These are phyloP conservation scores for Aspergillus alliaceus DNA, from an alignment of 2,329 filamentous ascomycete species.

Conservation along the genomic window DNA sequence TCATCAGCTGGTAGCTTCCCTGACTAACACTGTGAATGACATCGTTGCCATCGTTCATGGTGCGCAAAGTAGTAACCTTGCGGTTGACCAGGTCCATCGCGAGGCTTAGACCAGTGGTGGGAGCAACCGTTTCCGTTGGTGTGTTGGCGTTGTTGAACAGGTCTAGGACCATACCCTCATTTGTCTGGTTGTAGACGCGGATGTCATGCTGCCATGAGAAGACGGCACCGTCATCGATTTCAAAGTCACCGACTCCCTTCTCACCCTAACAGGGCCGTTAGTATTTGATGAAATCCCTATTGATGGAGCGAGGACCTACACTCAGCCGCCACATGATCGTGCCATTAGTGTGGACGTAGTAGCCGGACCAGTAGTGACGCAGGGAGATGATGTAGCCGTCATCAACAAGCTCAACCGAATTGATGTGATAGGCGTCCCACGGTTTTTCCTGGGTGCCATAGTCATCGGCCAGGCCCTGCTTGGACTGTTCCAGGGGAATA, in stretches of 20 bases:
- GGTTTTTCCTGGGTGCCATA: conserved; percentile 23
- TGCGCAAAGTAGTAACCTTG: conserved; percentile 22
- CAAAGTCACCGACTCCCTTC: conserved; percentile 26
- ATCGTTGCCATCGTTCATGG: conserved; percentile 22
- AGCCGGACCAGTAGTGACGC: conserved; percentile 37
- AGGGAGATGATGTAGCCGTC: conserved; percentile 37
- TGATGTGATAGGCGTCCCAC: conserved; percentile 40
- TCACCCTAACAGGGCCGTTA: conserved; percentile 20
- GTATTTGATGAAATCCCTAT: neutral
- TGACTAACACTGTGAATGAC: conserved; percentile 29
- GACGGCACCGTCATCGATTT: conserved; percentile 15
- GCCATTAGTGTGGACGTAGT: conserved; percentile 31
- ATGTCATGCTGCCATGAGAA: conserved; percentile 39
- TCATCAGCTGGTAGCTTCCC: conserved; percentile 30
- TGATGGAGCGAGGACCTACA: conserved; percentile 11
- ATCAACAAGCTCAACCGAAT: conserved; percentile 31
- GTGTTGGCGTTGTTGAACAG: conserved; percentile 35
- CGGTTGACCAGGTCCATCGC: conserved; percentile 23
- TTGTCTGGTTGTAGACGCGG: conserved; percentile 36
- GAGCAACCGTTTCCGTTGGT: conserved; percentile 17
- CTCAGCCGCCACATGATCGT: conserved; percentile 29
- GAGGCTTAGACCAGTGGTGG: conserved; percentile 24
- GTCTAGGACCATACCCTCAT: conserved; percentile 31
- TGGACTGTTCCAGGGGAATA: conserved; percentile 30
- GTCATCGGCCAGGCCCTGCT: conserved; percentile 22